These are phyloP conservation scores for Bryoglossum gracile DNA, from an alignment of 495 filamentous ascomycete species.

Conservation along the genomic window DNA sequence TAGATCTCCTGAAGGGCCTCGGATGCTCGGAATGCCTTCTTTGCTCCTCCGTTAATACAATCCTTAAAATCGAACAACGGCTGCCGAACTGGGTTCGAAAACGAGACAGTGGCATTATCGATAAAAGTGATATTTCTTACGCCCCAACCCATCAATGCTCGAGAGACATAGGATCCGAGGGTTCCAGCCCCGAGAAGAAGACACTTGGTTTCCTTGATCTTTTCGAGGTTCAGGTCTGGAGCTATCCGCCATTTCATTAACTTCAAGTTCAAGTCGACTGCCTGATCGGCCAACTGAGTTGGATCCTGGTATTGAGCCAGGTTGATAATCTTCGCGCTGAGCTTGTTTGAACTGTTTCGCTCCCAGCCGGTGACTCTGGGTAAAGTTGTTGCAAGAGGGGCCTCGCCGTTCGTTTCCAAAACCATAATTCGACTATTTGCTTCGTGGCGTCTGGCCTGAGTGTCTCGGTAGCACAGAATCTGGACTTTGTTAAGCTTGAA, in stretches of 20 bases:
- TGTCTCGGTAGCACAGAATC: constrained; percentile 86
- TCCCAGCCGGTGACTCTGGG: constrained; percentile 96
- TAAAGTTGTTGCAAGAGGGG: constrained; percentile 21
- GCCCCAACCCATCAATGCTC: constrained; percentile 91
- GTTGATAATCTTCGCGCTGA: constrained; percentile 67
- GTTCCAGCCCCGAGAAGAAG: constrained; percentile 93
- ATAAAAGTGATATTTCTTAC: constrained; percentile 95
- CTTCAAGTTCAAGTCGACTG: constrained; percentile 96
- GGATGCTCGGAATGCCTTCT: constrained; percentile 78
- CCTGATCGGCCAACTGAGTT: constrained; percentile 74
- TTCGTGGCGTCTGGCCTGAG: constrained; percentile 64
- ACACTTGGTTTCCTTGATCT: constrained; percentile 84
- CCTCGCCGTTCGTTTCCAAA: constrained; percentile 40
- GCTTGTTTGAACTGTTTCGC: constrained; percentile 65
- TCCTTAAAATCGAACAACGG: constrained; percentile 87
- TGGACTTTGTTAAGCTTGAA: constrained; percentile 72
- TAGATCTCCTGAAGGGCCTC: constrained; percentile 80
- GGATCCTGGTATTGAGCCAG: constrained; percentile 92
- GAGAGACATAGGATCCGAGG: constrained; percentile 84
- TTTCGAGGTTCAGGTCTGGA: constrained; percentile 77
- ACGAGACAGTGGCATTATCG: constrained; percentile 89
- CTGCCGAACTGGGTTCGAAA: constrained; percentile 96
- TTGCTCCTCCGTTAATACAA: constrained; percentile 74
- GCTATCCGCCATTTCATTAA: constrained; percentile 98
- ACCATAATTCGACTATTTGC: constrained; percentile 71